Percentiles rank a stretch among this genome's conserved stretches.
Evolutionary conservation across 805 yeast genomes (phyloP).

Genomic region (Lachancea sp.): DNA sequence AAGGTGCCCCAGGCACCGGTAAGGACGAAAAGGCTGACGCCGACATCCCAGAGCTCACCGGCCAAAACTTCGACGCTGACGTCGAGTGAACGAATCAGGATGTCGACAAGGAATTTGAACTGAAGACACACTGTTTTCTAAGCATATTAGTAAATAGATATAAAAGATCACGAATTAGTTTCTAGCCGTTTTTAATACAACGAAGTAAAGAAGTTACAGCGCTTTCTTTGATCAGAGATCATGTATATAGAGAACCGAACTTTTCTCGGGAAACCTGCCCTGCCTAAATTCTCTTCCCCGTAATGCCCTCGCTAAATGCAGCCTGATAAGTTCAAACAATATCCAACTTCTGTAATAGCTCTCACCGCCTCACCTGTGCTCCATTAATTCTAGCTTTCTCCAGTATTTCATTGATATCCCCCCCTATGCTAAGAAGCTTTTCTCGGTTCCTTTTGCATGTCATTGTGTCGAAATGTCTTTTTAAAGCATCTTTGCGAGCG

Average conservation of each 20-base stretch:
- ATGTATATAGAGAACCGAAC: too few relatives aligned
- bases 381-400: conserved; percentile 28
- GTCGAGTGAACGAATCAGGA: conserved; percentile 25
- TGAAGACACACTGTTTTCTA: not conserved
- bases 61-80: conserved; percentile 35
- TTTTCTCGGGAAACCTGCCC: conserved; percentile 1
- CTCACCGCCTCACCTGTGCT: conserved; percentile 13
- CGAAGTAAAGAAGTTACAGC: not conserved
- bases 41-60: conserved; percentile 53
- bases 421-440: conserved; percentile 38
- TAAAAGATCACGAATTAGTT: conserved; percentile 6
- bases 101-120: too few relatives aligned
- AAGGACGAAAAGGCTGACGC: conserved; percentile 53
- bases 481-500: conserved; percentile 76
- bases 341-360: not conserved
- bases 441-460: conserved; percentile 71
- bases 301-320: not conserved
- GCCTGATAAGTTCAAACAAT: too few relatives aligned
- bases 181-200: conserved; percentile 8
- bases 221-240: too few relatives aligned
- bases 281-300: not conserved
- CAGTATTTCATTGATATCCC: conserved; percentile 32
- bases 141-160: conserved; percentile 1
- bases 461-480: conserved; percentile 65
- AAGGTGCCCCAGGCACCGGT: conserved; percentile 39